phyloP scores from a whole-genome alignment of 345 rosid genomes.

The Adansonia digitata region DNA sequence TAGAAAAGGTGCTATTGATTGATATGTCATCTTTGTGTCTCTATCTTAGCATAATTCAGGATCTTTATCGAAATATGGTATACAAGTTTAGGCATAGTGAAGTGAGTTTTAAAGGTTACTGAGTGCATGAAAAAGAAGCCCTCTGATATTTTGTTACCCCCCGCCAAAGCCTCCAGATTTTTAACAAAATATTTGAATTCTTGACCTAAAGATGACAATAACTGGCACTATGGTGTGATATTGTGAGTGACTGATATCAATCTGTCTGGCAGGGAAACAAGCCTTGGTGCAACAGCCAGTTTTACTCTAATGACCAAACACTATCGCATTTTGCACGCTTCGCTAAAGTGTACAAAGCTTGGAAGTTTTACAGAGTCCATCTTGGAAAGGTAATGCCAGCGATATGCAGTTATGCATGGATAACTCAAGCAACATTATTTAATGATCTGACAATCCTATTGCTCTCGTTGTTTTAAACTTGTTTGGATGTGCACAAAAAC shows the following conservation, averaged over 20 bases:
- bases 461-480: background rate
- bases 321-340: slow-evolving; percentile 58
- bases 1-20: background rate
- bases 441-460: slow-evolving; percentile 13
- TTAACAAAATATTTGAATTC: background rate
- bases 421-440: background rate
- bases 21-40: background rate
- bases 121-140: background rate
- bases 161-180: background rate
- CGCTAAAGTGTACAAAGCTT: slow-evolving; percentile 59
- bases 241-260: background rate
- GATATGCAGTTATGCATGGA: background rate
- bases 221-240: background rate
- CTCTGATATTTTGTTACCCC: background rate
- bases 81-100: background rate
- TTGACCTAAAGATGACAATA: background rate
- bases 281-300: slow-evolving; percentile 5
- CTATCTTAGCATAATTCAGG: background rate
- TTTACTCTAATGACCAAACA: slow-evolving; percentile 10
- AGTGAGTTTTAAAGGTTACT: background rate
- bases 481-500: background rate
- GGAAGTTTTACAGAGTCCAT: slow-evolving; percentile 62
- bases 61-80: background rate
- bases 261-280: slow-evolving; percentile 3
- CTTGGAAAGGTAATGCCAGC: slow-evolving; percentile 46